Percentiles rank a stretch among this genome's conserved stretches.
These are phyloP conservation scores for Pseudogymnoascus sp. DNA, from an alignment of 2,329 filamentous ascomycete genomes.

Conservation along the genomic window DNA sequence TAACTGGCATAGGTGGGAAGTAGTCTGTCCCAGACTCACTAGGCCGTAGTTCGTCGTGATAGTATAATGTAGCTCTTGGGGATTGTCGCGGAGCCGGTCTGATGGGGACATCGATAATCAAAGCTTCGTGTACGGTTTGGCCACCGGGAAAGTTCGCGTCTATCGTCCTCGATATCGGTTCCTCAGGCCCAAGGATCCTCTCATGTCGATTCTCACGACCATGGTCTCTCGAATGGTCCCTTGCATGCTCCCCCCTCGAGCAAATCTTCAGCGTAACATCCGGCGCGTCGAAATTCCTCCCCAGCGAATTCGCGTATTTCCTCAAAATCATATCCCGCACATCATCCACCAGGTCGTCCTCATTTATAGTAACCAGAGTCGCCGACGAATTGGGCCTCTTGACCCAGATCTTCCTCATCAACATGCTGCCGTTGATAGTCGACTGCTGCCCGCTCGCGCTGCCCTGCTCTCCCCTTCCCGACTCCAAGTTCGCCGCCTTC, in stretches of 20 bases:
- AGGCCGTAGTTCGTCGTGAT: conserved; percentile 57
- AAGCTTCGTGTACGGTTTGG: conserved; percentile 79
- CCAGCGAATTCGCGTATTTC: conserved; percentile 91
- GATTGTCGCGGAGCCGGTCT: conserved; percentile 74
- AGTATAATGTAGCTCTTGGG: conserved; percentile 52
- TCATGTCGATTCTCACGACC: conserved; percentile 56
- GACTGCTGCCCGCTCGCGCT: conserved; percentile 22
- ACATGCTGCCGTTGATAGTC: conserved; percentile 38
- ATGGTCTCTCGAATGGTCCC: background rate
- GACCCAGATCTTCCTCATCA: conserved; percentile 86
- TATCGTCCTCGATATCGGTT: conserved; percentile 68
- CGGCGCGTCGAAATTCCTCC: conserved; percentile 80
- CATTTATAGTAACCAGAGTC: conserved; percentile 75
- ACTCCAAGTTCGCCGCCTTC: conserved; percentile 31
- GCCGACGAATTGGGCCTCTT: conserved; percentile 78
- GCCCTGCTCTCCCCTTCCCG: conserved; percentile 18
- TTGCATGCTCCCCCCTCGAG: conserved; percentile 31
- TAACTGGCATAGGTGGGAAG: conserved; percentile 63
- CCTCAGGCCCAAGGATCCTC: conserved; percentile 74
- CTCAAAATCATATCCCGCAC: conserved; percentile 84
- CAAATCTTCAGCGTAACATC: conserved; percentile 75
- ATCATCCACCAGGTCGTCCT: conserved; percentile 91
- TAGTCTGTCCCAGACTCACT: conserved; percentile 70
- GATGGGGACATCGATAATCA: conserved; percentile 79
- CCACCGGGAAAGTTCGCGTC: conserved; percentile 81